A percentile compares a stretch with the other conserved stretches of the same genome.
These are phyloP conservation scores for Mallotus japonicus DNA, from an alignment of 441 rosid species.

Conservation along the genomic window DNA sequence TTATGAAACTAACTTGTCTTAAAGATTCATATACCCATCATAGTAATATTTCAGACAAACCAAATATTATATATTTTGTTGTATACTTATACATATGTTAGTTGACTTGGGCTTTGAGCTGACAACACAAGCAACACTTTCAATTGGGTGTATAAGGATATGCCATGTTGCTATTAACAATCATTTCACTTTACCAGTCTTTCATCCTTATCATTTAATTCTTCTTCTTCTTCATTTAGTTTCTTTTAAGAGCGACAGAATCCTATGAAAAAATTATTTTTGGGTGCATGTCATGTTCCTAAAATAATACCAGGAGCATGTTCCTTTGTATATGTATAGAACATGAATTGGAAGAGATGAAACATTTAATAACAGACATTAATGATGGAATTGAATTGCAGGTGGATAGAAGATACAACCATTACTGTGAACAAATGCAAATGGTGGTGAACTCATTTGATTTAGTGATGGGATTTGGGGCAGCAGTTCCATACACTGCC, in stretches of 20 bases:
- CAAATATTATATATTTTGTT: not conserved
- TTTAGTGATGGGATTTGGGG: slow-evolving; percentile 78
- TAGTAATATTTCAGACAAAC: slow-evolving; percentile 21
- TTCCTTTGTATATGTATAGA: too few species aligned
- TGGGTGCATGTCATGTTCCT: not conserved
- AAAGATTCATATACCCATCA: slow-evolving; percentile 27
- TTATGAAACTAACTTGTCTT: slow-evolving; percentile 5
- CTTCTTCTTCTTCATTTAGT: not conserved
- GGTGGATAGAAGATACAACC: slow-evolving; percentile 92
- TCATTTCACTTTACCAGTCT: slow-evolving; percentile 31
- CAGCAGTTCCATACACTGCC: slow-evolving; percentile 83
- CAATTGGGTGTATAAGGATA: slow-evolving; percentile 33
- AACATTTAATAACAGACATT: too few species aligned
- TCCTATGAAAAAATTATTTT: slow-evolving; percentile 18
- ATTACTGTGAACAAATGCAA: slow-evolving; percentile 96
- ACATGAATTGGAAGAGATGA: not conserved
- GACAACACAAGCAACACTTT: slow-evolving; percentile 19
- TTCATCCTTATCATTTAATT: slow-evolving; percentile 21
- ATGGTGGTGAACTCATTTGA: slow-evolving; percentile 94
- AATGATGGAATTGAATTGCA: slow-evolving; percentile 30
- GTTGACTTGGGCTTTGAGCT: slow-evolving; percentile 31
- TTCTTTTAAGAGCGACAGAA: slow-evolving; percentile 31
- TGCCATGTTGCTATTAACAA: slow-evolving; percentile 31
- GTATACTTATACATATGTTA: slow-evolving; percentile 9
- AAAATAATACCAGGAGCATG: too few species aligned